Conservation (phyloP, 768 basidiomycete species). For the Crassisporium funariophilum region DNA sequence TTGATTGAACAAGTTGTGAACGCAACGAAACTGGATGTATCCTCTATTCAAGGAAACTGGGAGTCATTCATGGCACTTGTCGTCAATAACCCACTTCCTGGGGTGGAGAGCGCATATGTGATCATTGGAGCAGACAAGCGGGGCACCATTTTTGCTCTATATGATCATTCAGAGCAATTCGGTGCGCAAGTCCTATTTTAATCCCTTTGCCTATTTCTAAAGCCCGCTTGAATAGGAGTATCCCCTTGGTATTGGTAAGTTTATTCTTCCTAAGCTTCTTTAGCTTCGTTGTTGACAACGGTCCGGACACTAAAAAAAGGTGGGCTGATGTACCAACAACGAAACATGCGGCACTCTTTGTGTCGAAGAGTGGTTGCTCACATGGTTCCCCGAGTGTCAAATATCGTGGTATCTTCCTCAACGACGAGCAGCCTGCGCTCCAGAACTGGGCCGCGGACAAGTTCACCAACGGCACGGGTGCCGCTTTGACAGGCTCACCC, state of each 20-base stretch:
- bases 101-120: constrained; percentile 62
- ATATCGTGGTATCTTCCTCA: constrained; percentile 73
- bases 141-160: constrained; percentile 66
- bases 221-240: constrained; percentile 42
- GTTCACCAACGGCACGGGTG: constrained; percentile 65
- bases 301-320: constrained; percentile 35
- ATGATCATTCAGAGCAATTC: constrained; percentile 72
- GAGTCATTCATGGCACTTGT: constrained; percentile 58
- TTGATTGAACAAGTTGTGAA: constrained; percentile 56
- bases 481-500: constrained; percentile 48
- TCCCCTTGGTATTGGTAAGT: constrained; percentile 70
- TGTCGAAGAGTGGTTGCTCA: constrained; percentile 44
- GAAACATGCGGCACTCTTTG: constrained; percentile 49
- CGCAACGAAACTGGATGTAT: constrained; percentile 53
- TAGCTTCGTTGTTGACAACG: constrained; percentile 5
- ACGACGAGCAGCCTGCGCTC: constrained; percentile 75
- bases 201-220: constrained; percentile 3
- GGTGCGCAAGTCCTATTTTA: constrained; percentile 34
- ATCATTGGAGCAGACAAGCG: constrained; percentile 71
- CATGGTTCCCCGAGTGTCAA: constrained; percentile 70
- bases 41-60: constrained; percentile 64
- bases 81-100: constrained; percentile 57
- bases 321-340: constrained; percentile 79
- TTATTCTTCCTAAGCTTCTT: constrained; percentile 3
- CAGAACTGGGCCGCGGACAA: constrained; percentile 73